Evolutionary conservation across 2,329 filamentous ascomycete genomes (phyloP).

Genomic region (Sarocladium oryzae): DNA sequence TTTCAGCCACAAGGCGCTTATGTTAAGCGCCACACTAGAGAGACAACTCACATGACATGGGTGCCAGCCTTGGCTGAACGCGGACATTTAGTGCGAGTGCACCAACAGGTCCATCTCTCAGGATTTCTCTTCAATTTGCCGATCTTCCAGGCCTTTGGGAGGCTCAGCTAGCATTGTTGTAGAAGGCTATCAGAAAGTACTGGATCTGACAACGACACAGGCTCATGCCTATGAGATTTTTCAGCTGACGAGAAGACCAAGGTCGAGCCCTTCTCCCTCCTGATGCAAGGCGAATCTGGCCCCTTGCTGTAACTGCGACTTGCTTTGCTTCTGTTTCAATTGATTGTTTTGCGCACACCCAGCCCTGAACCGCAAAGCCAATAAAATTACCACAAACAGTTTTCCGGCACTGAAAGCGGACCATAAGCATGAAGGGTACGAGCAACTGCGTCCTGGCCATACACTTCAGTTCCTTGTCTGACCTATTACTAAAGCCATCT

Average conservation of each 20-base stretch:
- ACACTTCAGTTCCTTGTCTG: constrained; percentile 2
- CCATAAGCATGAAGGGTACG: constrained; percentile 30
- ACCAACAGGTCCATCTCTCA: too few relatives aligned
- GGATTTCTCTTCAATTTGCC: background rate
- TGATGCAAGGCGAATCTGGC: background rate
- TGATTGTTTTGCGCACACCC: background rate
- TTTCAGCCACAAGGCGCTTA: background rate
- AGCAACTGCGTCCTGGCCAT: constrained; percentile 11
- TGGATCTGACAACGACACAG: background rate
- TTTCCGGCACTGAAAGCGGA: constrained; percentile 3
- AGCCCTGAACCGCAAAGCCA: background rate
- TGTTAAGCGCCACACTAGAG: constrained; percentile 5
- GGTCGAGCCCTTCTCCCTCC: background rate
- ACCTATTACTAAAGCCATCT: constrained; percentile 55
- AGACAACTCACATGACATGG: constrained; percentile 7
- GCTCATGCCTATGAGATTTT: background rate
- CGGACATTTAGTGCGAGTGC: background rate
- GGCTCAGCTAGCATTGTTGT: background rate
- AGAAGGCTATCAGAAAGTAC: background rate
- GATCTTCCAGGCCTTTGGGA: background rate
- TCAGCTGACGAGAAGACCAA: background rate
- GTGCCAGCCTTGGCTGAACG: constrained; percentile 3
- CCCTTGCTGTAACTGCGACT: background rate
- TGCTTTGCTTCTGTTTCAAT: background rate
- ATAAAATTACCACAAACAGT: background rate